phyloP scores from a whole-genome alignment of 2,329 filamentous ascomycete genomes.

The Aspergillus terreus region DNA sequence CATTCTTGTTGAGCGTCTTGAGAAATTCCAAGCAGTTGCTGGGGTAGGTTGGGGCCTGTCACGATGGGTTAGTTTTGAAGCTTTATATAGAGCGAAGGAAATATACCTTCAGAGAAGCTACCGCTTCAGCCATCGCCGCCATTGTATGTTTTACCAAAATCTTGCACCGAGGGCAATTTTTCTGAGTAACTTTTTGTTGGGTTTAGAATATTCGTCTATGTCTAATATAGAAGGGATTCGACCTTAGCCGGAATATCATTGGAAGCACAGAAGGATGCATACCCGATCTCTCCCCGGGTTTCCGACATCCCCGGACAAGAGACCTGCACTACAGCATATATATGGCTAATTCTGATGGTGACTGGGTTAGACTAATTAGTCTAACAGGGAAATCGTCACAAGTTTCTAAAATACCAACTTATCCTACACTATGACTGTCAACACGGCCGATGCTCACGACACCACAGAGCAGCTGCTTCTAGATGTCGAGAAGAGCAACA shows the following conservation, averaged over 20 bases:
- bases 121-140: neutral
- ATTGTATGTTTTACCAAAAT: neutral
- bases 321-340: neutral
- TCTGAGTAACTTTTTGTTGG: no score
- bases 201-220: neutral
- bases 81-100: neutral
- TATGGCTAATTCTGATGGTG: neutral
- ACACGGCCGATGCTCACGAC: constrained; percentile 3
- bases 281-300: constrained; percentile 3
- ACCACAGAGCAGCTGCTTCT: constrained; percentile 15
- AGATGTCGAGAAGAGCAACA: constrained; percentile 21
- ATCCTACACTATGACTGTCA: neutral
- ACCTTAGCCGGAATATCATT: neutral
- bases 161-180: no score
- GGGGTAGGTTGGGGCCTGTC: constrained; percentile 11
- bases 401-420: neutral
- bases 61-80: neutral
- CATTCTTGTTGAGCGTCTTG: neutral
- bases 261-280: neutral
- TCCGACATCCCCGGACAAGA: neutral
- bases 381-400: neutral
- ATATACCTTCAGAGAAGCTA: neutral
- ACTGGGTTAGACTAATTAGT: neutral
- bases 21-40: constrained; percentile 14
- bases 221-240: neutral